Evolutionary conservation across 805 yeast species (phyloP).

Genomic region (Tetrapisispora iriomotensis): DNA sequence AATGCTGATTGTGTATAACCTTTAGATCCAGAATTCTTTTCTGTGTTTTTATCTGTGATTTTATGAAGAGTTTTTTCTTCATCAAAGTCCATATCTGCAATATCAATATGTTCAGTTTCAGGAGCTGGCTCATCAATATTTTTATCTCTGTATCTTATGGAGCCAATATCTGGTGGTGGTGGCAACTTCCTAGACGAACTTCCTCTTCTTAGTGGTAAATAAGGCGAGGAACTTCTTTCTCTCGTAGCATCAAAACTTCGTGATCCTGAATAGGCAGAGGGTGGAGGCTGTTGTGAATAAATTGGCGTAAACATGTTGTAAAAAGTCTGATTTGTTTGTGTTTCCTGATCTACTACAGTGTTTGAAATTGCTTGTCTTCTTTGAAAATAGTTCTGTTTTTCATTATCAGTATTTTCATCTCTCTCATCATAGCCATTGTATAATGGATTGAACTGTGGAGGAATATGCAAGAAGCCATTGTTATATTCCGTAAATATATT

Average conservation of each 20-base stretch:
- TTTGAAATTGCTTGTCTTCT: too few species aligned
- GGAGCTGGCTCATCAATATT: constrained; percentile 11
- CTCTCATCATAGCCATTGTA: too few species aligned
- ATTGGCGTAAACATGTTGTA: constrained; percentile 1
- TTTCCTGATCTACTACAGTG: too few species aligned
- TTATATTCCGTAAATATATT: constrained; percentile 15
- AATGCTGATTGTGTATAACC: constrained; percentile 27
- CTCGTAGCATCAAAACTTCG: neutral
- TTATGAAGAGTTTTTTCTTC: constrained; percentile 13
- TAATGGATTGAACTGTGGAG: constrained; percentile 26
- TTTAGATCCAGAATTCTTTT: constrained; percentile 25
- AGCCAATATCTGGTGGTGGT: constrained; percentile 19
- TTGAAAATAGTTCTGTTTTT: neutral
- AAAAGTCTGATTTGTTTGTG: neutral
- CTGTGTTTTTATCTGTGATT: constrained; percentile 23
- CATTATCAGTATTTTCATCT: too few species aligned
- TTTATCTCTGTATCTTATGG: constrained; percentile 8
- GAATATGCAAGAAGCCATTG: constrained; percentile 22
- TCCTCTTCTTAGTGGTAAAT: too few species aligned
- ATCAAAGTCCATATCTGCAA: constrained; percentile 14
- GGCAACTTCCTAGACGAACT: too few species aligned
- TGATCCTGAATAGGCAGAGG: neutral
- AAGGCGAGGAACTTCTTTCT: constrained; percentile 9
- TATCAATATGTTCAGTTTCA: constrained; percentile 16
- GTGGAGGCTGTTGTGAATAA: neutral